Percentiles rank a stretch among this genome's conserved stretches.
phyloP scores from a whole-genome alignment of 257 asterid genomes.

The Striga asiatica region DNA sequence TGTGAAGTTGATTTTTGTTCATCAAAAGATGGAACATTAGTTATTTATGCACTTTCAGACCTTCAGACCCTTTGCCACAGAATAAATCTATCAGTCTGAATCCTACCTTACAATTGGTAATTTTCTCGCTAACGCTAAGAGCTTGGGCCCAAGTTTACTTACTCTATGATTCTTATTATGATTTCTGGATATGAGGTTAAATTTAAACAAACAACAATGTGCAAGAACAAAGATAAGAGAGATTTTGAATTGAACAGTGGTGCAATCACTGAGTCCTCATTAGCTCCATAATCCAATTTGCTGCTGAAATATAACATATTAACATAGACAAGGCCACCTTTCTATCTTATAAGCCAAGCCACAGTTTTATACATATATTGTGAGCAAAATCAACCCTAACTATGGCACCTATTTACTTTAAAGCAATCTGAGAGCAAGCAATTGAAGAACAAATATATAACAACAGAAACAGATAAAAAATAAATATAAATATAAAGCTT shows the following conservation, averaged over 20 bases:
- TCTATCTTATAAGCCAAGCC: background rate
- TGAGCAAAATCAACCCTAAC: no score
- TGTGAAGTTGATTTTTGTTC: no score
- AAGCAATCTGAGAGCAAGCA: slow-evolving; percentile 1
- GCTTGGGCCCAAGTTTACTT: no score
- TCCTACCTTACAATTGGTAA: no score
- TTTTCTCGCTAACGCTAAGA: no score
- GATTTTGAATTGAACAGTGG: background rate
- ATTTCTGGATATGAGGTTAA: background rate
- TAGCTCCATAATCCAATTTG: background rate
- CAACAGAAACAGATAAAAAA: background rate
- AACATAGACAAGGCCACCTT: no score
- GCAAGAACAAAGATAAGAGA: no score
- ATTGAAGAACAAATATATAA: background rate
- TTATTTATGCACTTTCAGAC: no score
- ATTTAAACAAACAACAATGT: background rate
- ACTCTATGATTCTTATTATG: no score
- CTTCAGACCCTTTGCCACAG: no score
- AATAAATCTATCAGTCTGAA: no score
- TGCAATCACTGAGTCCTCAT: background rate
- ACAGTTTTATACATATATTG: background rate
- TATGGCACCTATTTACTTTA: background rate
- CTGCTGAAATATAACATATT: background rate
- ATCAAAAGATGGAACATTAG: no score
- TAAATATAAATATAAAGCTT: background rate